phyloP scores from a whole-genome alignment of 164 flowering plant genomes.

The Umbellularia californica region DNA sequence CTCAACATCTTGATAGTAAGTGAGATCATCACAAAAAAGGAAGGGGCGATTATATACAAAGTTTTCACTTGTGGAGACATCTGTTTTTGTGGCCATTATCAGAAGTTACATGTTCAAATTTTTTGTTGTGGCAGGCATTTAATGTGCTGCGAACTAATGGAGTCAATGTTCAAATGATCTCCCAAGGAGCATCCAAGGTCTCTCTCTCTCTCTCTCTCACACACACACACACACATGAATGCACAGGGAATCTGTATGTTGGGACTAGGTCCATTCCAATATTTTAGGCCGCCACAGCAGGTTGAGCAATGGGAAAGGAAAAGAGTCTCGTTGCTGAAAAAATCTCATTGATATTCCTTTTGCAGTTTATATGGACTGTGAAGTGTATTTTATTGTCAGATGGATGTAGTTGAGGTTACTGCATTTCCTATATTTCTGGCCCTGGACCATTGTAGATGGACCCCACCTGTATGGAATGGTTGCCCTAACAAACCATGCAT shows the following conservation, averaged over 20 bases:
- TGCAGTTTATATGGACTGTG: too few species aligned
- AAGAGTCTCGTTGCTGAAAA: too few species aligned
- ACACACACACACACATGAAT: too few species aligned
- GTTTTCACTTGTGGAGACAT: too few species aligned
- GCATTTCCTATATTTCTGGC: background rate
- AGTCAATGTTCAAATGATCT: slow-evolving; percentile 97
- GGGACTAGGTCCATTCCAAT: background rate
- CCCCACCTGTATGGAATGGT: background rate
- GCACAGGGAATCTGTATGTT: too few species aligned
- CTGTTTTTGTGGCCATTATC: background rate
- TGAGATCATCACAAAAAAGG: too few species aligned
- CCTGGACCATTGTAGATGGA: background rate
- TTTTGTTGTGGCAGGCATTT: slow-evolving; percentile 50
- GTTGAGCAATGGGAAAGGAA: too few species aligned
- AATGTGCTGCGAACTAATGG: slow-evolving; percentile 57
- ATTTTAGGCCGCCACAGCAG: too few species aligned
- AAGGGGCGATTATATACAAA: too few species aligned
- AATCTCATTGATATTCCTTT: too few species aligned
- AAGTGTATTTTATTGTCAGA: background rate
- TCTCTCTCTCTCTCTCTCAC: background rate
- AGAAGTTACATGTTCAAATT: background rate
- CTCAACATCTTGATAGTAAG: too few species aligned
- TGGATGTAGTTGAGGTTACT: background rate
- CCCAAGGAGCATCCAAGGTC: slow-evolving; percentile 99
- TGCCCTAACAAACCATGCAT: too few species aligned